Evolutionary conservation across 1,139 yeast species (phyloP).

Genomic region (Pichia terricola): DNA sequence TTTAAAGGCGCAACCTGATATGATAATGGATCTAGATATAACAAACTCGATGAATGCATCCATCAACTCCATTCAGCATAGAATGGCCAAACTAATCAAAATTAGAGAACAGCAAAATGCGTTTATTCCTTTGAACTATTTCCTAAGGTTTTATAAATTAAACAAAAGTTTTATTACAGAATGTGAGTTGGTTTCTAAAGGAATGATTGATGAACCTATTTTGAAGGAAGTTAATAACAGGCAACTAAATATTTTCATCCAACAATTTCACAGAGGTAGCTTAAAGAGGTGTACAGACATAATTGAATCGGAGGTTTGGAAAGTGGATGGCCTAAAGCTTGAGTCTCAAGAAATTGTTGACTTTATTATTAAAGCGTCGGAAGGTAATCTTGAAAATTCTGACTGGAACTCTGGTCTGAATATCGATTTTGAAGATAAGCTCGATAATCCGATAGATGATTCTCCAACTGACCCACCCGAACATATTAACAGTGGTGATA

Average conservation of each 20-base stretch:
- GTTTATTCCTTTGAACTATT: constrained; percentile 42
- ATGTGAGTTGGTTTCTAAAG: constrained; percentile 71
- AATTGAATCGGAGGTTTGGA: constrained; percentile 73
- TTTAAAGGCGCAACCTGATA: constrained; percentile 30
- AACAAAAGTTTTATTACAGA: constrained; percentile 66
- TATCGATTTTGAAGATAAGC: constrained; percentile 14
- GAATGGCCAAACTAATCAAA: constrained; percentile 69
- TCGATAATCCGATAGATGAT: not conserved
- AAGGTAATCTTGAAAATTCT: constrained; percentile 7
- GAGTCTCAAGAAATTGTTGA: constrained; percentile 45
- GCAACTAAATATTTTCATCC: constrained; percentile 55
- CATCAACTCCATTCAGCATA: constrained; percentile 62
- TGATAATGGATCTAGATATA: constrained; percentile 50
- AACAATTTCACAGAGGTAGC: constrained; percentile 46
- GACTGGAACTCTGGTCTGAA: constrained; percentile 10
- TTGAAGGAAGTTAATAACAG: constrained; percentile 59
- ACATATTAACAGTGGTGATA: constrained; percentile 15
- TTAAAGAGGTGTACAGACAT: constrained; percentile 35
- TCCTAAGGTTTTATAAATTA: constrained; percentile 57
- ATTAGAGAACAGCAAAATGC: constrained; percentile 71
- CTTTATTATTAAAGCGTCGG: constrained; percentile 42
- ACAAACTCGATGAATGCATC: constrained; percentile 52
- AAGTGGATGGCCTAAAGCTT: constrained; percentile 47
- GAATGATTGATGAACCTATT: constrained; percentile 52
- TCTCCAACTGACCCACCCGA: not conserved